Evolutionary conservation across 495 filamentous ascomycete genomes (phyloP).

Genomic region (Pyronema domesticum): DNA sequence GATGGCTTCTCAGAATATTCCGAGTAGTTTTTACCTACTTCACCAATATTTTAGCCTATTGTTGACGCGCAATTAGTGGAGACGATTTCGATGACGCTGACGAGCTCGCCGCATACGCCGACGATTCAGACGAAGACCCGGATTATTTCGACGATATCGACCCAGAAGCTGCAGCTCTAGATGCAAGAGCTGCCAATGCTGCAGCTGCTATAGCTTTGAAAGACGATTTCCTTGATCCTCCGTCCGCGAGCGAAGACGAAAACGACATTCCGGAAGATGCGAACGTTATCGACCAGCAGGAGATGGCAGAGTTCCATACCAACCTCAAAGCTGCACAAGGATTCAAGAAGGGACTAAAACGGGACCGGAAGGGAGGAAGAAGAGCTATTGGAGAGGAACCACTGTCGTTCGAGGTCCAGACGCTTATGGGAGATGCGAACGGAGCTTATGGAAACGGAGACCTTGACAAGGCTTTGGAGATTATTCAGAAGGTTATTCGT

Average conservation of each 20-base stretch:
- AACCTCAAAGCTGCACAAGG: conserved; percentile 22
- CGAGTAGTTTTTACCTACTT: background rate
- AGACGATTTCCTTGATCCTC: background rate
- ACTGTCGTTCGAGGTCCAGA: conserved; percentile 23
- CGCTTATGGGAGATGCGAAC: conserved; percentile 22
- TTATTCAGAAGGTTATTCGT: conserved; percentile 24
- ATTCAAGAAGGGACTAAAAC: conserved; percentile 16
- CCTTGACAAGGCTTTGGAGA: conserved; percentile 18
- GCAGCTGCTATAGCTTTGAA: background rate
- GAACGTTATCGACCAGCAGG: conserved; percentile 8
- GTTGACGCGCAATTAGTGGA: background rate
- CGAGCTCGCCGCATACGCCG: conserved; percentile 1
- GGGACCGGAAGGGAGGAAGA: conserved; percentile 9
- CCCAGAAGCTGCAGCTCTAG: background rate
- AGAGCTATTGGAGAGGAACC: conserved; percentile 20
- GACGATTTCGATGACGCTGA: background rate
- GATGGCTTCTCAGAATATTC: background rate
- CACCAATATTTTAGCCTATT: background rate
- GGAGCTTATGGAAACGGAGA: conserved; percentile 15
- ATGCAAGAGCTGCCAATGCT: background rate
- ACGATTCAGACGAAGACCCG: conserved; percentile 3
- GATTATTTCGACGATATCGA: conserved; percentile 1
- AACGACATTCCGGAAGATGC: background rate
- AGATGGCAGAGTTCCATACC: conserved; percentile 23
- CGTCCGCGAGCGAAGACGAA: conserved; percentile 4